Base-by-base conservation (phyloP, 2,329 filamentous ascomycete species). In the Microdochium nivale region DNA sequence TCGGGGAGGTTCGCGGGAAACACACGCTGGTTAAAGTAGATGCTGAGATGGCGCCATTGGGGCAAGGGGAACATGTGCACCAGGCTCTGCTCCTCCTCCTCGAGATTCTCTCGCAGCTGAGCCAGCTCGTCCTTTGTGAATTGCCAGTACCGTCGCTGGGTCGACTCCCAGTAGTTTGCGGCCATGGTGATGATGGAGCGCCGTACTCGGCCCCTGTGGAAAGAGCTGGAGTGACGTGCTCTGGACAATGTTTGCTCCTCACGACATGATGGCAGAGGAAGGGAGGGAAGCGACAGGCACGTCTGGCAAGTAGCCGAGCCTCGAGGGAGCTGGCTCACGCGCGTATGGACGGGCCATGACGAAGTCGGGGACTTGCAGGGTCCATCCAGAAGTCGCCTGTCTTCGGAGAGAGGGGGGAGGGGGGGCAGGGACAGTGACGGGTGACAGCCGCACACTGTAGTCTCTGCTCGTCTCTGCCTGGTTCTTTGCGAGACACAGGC, bases 151-250 rank as follows among this genome's bases (percentile, higher is more conserved):
- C 84, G 86, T 60, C 86, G 82, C 71, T 99, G 94, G 25, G 90
- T 94, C 51, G 94, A 97, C 57, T 90, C 87, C 91, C 91, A 99
- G 73, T 92, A 99, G 70, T 92, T 96, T 65, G 91, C 88, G 32
- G 92, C 89, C 92, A 96, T 96, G 50, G 0, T 58, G 58, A 59
- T 62, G 58, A 16, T 54, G 46, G 7, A 49, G 55, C 5, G 49
- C 21, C 30, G 55, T 52, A 7, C 57, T 51, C 23, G 56, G 11
- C 9, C 3, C 24, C 11, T 23, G 19, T 23, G 16, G 40, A 8
- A 7, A 37, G 33, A 37, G 21, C 19, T 44, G 16, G 21, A 44
- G 27, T n/a, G 19, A 11, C 40, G 16, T 16, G 9, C 40, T 19
- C 9, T 19, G 19, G 7, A 19, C 7, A 19, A 11, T 24, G n/a